phyloP scores from a whole-genome alignment of 768 basidiomycete species.

The Basidioascus undulatus region DNA sequence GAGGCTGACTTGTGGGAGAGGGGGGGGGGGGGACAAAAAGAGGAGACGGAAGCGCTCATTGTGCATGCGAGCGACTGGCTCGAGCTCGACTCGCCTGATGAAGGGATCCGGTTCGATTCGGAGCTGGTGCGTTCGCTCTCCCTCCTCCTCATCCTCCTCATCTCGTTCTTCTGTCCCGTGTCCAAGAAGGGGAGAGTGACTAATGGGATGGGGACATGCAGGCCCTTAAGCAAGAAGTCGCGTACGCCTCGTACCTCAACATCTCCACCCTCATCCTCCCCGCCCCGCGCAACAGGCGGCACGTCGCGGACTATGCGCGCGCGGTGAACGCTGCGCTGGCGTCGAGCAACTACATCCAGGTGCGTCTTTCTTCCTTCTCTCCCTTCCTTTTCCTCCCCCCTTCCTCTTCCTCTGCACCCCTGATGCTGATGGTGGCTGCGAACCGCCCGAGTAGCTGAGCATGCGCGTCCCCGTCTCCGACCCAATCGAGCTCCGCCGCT shows the following conservation, averaged over 20 bases:
- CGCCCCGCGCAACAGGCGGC: conserved; percentile 38
- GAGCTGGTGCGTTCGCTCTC: conserved; percentile 68
- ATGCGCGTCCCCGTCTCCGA: conserved; percentile 20
- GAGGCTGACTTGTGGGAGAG: neutral
- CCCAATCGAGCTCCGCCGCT: conserved; percentile 25
- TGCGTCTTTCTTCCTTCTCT: neutral
- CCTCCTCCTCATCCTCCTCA: too few species aligned
- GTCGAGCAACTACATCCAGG: conserved; percentile 10
- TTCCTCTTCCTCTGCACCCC: too few species aligned
- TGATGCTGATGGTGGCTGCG: too few species aligned
- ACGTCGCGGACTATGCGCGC: conserved; percentile 80
- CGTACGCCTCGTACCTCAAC: conserved; percentile 79
- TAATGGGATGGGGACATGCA: conserved; percentile 15
- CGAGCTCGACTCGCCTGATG: conserved; percentile 73
- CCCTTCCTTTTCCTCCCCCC: neutral
- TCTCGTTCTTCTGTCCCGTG: conserved; percentile 1
- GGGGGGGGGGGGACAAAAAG: conserved; percentile 1
- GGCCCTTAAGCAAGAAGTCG: conserved; percentile 80
- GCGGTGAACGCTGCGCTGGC: conserved; percentile 36
- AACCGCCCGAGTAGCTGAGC: conserved; percentile 5
- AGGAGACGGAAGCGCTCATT: conserved; percentile 26
- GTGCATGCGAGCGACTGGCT: conserved; percentile 81
- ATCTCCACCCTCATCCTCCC: conserved; percentile 67
- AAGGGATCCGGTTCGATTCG: conserved; percentile 84
- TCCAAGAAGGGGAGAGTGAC: neutral